Evolutionary conservation across 805 yeast species (phyloP), one percentile per base, ranked within the genome.

Genomic region (Metschnikowia henanensis): DNA sequence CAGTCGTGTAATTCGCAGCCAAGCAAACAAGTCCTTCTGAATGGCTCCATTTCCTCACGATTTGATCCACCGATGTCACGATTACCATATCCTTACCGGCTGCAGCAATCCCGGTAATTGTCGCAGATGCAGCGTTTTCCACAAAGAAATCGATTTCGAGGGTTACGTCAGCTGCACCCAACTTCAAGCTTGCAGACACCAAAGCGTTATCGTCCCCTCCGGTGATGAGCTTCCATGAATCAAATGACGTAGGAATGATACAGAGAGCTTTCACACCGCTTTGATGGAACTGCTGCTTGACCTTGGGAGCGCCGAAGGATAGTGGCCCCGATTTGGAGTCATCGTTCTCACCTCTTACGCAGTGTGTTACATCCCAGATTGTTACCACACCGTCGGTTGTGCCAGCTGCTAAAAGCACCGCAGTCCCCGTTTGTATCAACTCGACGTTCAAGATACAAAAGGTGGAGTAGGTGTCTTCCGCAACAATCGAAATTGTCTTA

Each of bases 131-230:
- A 0, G 96, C 97, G 21, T 66, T 61, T 8, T 67, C 68, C 4
- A 66, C 62, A 49, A 75, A 73, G 0, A 70, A 55, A 0, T 55
- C 42, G 0, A 67, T 57, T 0, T 50, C 47, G 22, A 77, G 57
- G 10, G 30, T 15, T 4, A 19, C 20, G 8, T 26, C 35, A 1
- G 20, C 13, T 7, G 23, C 10, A 7, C 12, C 15, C 20, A 35
- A 21, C 16, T 21, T 46, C 7, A 61, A 53, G 8, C 53, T 57
- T 1, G 64, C 60, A 7, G 67, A 38, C 1, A 62, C 45, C 25
- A 84, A 57, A 0, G 89, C 85, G 63, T 92, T 91, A 57, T 94
- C 99, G 59, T 94, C 99, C 42, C 99, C 98, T 25, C 97, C 97
- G 1, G 96, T 80, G 5, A 81, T 67, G 4, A 87, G 61, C 5